These are phyloP conservation scores for Gnaphalium uliginosum DNA, from an alignment of 129 eudicot genomes.

Conservation along the genomic window DNA sequence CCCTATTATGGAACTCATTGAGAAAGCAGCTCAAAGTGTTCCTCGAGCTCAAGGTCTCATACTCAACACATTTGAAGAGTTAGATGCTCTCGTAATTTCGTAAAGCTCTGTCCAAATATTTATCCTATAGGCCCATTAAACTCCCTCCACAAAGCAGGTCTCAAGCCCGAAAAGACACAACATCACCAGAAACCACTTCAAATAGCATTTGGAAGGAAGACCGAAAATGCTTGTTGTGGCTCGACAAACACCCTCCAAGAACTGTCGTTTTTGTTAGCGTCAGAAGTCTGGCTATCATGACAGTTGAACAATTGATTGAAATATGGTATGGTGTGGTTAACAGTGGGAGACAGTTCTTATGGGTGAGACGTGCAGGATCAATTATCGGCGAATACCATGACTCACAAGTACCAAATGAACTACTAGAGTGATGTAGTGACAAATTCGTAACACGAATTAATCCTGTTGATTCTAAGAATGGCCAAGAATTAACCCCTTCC, in stretches of 20 bases:
- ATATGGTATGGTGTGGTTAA: conserved; percentile 58
- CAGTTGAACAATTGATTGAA: conserved; percentile 42
- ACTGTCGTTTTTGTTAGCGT: conserved; percentile 33
- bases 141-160: conserved; percentile 27
- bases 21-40: conserved; percentile 18
- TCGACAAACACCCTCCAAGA: conserved; percentile 26
- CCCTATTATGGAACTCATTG: conserved; percentile 14
- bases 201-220: conserved; percentile 56
- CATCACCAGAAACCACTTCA: neutral
- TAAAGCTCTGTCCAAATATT: conserved; percentile 36
- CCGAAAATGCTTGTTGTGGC: conserved; percentile 49
- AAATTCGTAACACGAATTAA: too few species aligned
- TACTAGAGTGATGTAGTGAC: too few species aligned
- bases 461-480: too few species aligned
- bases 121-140: conserved; percentile 41
- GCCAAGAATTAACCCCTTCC: too few species aligned
- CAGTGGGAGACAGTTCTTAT: conserved; percentile 39
- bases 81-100: conserved; percentile 28
- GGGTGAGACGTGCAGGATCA: conserved; percentile 53
- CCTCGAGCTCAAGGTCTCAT: conserved; percentile 46
- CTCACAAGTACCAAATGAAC: neutral
- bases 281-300: conserved; percentile 41
- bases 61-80: conserved; percentile 40
- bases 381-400: conserved; percentile 25
- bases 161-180: neutral